phyloP scores from a whole-genome alignment of 768 basidiomycete genomes.

The Strobilomyces confusus region DNA sequence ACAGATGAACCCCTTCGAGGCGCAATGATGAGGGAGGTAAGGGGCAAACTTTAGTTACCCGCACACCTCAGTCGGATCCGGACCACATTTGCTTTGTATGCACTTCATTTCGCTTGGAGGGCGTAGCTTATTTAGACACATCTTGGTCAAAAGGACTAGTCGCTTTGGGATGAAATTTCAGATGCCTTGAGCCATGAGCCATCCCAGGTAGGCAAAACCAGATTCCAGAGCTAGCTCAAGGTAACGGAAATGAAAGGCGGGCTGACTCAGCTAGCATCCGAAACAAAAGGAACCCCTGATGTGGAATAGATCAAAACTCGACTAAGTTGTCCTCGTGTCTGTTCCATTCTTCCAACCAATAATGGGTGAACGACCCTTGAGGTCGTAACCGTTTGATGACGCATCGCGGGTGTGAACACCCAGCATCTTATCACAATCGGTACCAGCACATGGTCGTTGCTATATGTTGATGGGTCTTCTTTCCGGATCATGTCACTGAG shows the following conservation, averaged over 20 bases:
- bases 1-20: conserved; percentile 43
- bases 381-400: conserved; percentile 4
- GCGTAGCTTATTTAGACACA: not conserved
- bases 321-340: conserved; percentile 7
- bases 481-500: conserved; percentile 7
- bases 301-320: conserved; percentile 2
- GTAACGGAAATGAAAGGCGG: conserved; percentile 5
- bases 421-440: conserved; percentile 2
- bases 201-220: not conserved
- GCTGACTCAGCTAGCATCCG: not conserved
- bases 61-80: not conserved
- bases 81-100: not conserved
- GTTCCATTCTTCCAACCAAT: conserved; percentile 1
- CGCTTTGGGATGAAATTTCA: not conserved
- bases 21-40: conserved; percentile 38
- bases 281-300: conserved; percentile 19
- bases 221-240: not conserved
- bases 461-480: not conserved
- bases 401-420: conserved; percentile 6
- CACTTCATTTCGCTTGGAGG: conserved; percentile 1
- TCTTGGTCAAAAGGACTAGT: not conserved
- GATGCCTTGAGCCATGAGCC: not conserved
- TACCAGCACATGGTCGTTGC: conserved; percentile 5
- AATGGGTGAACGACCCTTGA: not conserved
- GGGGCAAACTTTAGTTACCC: conserved; percentile 35